Conservation (phyloP, 2,329 filamentous ascomycete species). For the Tolypocladium sp. region DNA sequence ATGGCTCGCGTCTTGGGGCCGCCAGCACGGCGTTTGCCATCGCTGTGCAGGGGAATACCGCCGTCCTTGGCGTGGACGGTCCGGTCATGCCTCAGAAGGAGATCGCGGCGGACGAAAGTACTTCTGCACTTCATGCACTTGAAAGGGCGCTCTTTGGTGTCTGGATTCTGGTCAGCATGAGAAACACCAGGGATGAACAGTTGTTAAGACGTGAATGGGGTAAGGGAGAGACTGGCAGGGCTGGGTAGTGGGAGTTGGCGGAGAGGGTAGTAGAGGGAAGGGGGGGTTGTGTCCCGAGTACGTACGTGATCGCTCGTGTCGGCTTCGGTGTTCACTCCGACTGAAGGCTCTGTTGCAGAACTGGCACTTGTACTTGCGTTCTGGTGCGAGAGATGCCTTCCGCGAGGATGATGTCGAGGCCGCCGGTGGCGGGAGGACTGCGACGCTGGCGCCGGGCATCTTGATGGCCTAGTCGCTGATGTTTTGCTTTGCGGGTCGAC, state of each 20-base stretch:
- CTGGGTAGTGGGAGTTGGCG: background rate
- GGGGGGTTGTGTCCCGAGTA: slow-evolving; percentile 20
- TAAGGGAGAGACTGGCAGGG: background rate
- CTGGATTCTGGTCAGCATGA: slow-evolving; percentile 34
- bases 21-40: slow-evolving; percentile 75
- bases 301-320: slow-evolving; percentile 97
- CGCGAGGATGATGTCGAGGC: slow-evolving; percentile 63
- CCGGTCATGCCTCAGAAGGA: slow-evolving; percentile 92
- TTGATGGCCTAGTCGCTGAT: slow-evolving; percentile 31
- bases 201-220: background rate
- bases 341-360: slow-evolving; percentile 98
- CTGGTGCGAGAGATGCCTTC: slow-evolving; percentile 69
- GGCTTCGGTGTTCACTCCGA: slow-evolving; percentile 90
- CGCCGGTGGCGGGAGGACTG: slow-evolving; percentile 52
- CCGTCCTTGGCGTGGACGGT: slow-evolving; percentile 98
- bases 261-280: background rate
- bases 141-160: slow-evolving; percentile 97
- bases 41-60: slow-evolving; percentile 85
- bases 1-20: slow-evolving; percentile 58
- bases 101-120: slow-evolving; percentile 95
- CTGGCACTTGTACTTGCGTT: slow-evolving; percentile 99
- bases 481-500: slow-evolving; percentile 8
- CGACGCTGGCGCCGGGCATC: slow-evolving; percentile 65
- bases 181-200: background rate
- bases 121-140: slow-evolving; percentile 97